Conservation (phyloP, 352 stramenopile genomes). For the Globisporangium recalcitrans region DNA sequence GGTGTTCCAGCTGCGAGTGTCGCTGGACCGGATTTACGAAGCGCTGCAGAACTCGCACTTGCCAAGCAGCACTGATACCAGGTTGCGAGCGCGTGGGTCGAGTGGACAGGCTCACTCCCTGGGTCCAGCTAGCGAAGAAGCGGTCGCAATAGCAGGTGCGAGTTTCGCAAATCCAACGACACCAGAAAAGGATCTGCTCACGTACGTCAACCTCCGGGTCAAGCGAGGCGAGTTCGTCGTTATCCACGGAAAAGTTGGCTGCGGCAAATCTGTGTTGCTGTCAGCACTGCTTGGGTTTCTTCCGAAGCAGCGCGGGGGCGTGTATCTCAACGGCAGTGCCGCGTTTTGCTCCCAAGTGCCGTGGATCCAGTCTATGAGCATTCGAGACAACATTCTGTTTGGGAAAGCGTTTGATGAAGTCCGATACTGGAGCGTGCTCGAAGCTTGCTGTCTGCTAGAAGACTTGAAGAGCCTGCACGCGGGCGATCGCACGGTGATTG, state of each 20-base stretch:
- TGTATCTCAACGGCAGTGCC: conserved; percentile 34
- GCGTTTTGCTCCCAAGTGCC: conserved; percentile 89
- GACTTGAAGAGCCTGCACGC: conserved; percentile 40
- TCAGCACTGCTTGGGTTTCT: conserved; percentile 45
- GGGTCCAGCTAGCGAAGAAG: conserved; percentile 12
- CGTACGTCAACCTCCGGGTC: conserved; percentile 45
- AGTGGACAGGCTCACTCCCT: conserved; percentile 7
- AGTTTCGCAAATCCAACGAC: conserved; percentile 33
- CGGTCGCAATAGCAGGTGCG: conserved; percentile 32
- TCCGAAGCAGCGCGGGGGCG: conserved; percentile 31
- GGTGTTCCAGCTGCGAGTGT: conserved; percentile 24
- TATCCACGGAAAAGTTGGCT: conserved; percentile 50
- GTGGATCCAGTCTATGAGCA: conserved; percentile 95
- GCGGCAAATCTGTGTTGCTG: conserved; percentile 61
- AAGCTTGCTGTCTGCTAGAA: conserved; percentile 47
- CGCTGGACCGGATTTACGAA: conserved; percentile 24
- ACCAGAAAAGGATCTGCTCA: conserved; percentile 26
- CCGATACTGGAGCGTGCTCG: conserved; percentile 62
- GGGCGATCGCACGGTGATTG: conserved; percentile 48
- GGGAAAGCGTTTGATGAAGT: conserved; percentile 62
- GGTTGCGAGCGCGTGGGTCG: neutral
- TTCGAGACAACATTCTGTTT: conserved; percentile 98
- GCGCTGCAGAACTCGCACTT: conserved; percentile 15
- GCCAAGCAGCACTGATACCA: neutral
- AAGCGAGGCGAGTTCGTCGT: conserved; percentile 47